A percentile compares a stretch with the other conserved stretches of the same genome.
Evolutionary conservation across 2,329 filamentous ascomycete species (phyloP).

Genomic region (Xylaria sp.): DNA sequence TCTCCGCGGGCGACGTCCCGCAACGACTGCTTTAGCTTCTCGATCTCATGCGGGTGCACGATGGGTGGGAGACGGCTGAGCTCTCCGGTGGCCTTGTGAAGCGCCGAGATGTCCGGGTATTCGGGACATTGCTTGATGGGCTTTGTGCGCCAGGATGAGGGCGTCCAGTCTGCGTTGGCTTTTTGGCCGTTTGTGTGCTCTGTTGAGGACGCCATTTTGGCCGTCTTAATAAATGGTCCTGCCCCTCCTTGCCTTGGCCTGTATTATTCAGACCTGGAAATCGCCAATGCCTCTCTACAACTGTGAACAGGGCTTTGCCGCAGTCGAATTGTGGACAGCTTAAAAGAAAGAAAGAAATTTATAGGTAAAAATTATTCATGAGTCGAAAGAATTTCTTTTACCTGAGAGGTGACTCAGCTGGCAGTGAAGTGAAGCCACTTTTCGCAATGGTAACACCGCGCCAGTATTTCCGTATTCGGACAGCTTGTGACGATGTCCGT

Average conservation of each 20-base stretch:
- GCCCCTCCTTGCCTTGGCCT: background rate
- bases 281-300: conserved; percentile 9
- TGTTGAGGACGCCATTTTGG: conserved; percentile 32
- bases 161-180: conserved; percentile 59
- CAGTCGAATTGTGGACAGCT: background rate
- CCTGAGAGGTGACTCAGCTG: conserved; percentile 27
- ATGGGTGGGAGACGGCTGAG: conserved; percentile 78
- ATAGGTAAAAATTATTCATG: background rate
- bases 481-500: conserved; percentile 30
- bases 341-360: background rate
- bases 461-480: conserved; percentile 31
- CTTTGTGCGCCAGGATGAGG: conserved; percentile 78
- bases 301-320: background rate
- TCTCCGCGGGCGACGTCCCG: conserved; percentile 89
- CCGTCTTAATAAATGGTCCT: background rate
- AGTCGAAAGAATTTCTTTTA: background rate
- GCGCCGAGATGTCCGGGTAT: conserved; percentile 71
- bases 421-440: conserved; percentile 27
- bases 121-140: conserved; percentile 80
- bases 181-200: conserved; percentile 32
- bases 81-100: conserved; percentile 70
- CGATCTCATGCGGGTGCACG: conserved; percentile 83
- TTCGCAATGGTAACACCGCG: conserved; percentile 3
- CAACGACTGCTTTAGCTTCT: conserved; percentile 79
- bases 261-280: background rate